Base-by-base conservation (phyloP, 1,139 yeast species). In the Zygoascus sp. region DNA sequence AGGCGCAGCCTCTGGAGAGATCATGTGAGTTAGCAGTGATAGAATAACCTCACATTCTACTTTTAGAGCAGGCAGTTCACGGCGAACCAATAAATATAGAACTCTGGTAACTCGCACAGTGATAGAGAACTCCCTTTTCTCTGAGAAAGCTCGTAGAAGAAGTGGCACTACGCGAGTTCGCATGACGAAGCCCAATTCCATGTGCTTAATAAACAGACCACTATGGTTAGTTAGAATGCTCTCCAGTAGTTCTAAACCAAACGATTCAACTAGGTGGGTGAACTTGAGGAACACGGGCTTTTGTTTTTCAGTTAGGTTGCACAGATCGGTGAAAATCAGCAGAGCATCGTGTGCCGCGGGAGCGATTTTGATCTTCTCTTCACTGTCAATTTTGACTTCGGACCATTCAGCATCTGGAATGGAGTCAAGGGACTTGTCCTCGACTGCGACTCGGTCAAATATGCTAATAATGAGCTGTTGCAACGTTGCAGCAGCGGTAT, bases 401-500 rank as follows among this genome's bases (percentile, higher is more conserved):
- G n/a, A 27, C 11, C 13, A 32, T 48, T 39, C 35, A 48, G 76
- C 80, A 2, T 75, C 59, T 0, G 61, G 56, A 1, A 76, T 72
- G 2, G 16, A n/a, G 5, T n/a, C 16, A n/a, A 28, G 11, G 9
- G n/a, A n/a, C 32, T 59, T 61, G 42, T 73, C 75, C 44, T 70
- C 75, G 2, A 65, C 68, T 13, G 61, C 64, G 2, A 79, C 75
- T 48, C 81, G 76, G 50, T 89, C 97, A 62, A 82, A 90, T 0
- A 88, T 75, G 32, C 83, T 78, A 35, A 83, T 79, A 44, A 89
- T 76, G 40, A 92, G 67, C 62, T 92, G 97, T 55, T 89, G 95
- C 42, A 89, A 74, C 1, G 97, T 88, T 1, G 97, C 98, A 42
- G 88, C 80, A 0, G 97, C 97, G 0, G 97, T 86, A 57, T 89